Evolutionary conservation across 78 protist species (phyloP).

Genomic region (Capsaspora owczarzaki): DNA sequence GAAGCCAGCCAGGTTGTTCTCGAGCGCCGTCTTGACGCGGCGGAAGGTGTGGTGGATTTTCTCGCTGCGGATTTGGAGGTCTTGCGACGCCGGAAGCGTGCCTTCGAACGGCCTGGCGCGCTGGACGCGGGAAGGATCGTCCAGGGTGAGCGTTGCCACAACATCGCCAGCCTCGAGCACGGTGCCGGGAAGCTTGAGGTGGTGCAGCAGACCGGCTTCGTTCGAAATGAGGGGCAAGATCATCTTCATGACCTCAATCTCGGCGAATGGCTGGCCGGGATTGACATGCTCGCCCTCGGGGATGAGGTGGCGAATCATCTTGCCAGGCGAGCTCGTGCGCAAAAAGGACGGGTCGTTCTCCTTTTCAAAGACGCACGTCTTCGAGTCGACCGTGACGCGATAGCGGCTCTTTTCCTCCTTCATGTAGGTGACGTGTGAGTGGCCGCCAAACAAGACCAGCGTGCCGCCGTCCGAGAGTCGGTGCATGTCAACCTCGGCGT

Average conservation of each 20-base stretch:
- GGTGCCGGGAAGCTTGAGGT: conserved; percentile 44
- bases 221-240: conserved; percentile 63
- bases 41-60: neutral
- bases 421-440: conserved; percentile 49
- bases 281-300: conserved; percentile 69
- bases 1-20: conserved; percentile 4
- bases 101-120: conserved; percentile 10
- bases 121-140: conserved; percentile 51
- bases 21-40: neutral
- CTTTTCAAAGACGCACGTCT: conserved; percentile 60
- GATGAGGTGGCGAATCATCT: conserved; percentile 74
- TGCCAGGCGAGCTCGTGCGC: conserved; percentile 77
- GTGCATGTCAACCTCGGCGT: conserved; percentile 19
- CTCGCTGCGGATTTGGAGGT: neutral
- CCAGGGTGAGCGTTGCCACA: conserved; percentile 71
- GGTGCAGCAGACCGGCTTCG: conserved; percentile 53
- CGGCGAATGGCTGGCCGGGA: conserved; percentile 68
- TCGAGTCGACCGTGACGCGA: conserved; percentile 59
- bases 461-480: conserved; percentile 61
- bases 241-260: conserved; percentile 96
- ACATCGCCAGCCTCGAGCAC: conserved; percentile 78
- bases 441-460: conserved; percentile 50
- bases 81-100: neutral
- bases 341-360: conserved; percentile 85
- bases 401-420: conserved; percentile 27